A percentile compares a stretch with the other conserved stretches of the same genome.
These are phyloP conservation scores for Petunia secreta DNA, from an alignment of 257 asterid genomes.

Conservation along the genomic window DNA sequence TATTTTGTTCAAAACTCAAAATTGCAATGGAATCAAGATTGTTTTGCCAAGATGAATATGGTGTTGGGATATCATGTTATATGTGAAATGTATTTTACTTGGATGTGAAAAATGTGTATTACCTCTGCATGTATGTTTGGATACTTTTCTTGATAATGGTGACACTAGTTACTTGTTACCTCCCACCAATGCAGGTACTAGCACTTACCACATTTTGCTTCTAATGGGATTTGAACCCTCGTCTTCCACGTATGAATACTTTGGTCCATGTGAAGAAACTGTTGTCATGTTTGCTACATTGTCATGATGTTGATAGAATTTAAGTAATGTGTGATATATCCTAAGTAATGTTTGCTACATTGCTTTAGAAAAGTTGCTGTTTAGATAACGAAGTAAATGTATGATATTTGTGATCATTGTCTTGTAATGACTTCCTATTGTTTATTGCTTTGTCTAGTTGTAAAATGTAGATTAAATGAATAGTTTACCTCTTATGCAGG, in stretches of 20 bases:
- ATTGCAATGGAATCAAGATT: background rate
- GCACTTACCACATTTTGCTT: background rate
- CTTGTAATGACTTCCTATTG: background rate
- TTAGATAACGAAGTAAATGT: background rate
- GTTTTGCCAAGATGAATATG: slow-evolving; percentile 9
- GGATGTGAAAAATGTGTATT: background rate
- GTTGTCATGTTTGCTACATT: background rate
- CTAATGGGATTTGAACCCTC: background rate
- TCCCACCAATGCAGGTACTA: no score
- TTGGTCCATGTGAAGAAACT: background rate
- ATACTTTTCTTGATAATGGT: no score
- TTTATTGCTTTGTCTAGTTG: background rate
- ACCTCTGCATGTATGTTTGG: background rate
- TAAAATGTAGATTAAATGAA: background rate
- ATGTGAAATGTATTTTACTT: background rate
- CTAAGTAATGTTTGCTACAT: no score
- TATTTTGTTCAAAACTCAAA: no score
- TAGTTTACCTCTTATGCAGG: background rate
- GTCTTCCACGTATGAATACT: background rate
- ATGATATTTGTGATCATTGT: background rate
- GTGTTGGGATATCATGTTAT: background rate
- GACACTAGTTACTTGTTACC: background rate
- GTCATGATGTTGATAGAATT: background rate
- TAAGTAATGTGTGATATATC: no score
- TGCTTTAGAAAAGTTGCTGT: background rate